phyloP scores from a whole-genome alignment of 208 protist genomes.

The Angomonas ambiguus region DNA sequence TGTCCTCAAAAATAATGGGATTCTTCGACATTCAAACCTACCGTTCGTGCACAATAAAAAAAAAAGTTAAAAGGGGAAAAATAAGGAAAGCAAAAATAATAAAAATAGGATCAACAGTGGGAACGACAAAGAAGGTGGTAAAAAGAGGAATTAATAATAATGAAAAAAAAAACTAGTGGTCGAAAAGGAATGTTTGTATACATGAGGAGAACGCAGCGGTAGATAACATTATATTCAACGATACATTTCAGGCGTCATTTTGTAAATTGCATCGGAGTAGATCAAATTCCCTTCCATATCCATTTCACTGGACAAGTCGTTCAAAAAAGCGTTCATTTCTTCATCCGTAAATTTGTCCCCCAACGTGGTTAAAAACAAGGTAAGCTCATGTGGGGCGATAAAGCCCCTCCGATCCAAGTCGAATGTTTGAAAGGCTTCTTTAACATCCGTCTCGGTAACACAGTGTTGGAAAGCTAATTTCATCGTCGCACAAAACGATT shows the following conservation, averaged over 20 bases:
- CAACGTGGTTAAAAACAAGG: conserved; percentile 91
- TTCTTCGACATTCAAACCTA: conserved; percentile 42
- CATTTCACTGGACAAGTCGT: conserved; percentile 79
- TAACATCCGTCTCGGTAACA: conserved; percentile 64
- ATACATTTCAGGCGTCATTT: conserved; percentile 82
- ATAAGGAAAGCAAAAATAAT: not conserved
- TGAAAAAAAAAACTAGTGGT: not conserved
- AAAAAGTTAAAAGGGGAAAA: not conserved
- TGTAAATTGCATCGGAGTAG: conserved; percentile 64
- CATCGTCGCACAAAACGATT: conserved; percentile 70
- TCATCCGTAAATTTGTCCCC: conserved; percentile 90
- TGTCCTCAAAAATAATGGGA: conserved; percentile 88
- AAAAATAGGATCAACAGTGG: conserved; percentile 3
- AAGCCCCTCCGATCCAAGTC: conserved; percentile 91
- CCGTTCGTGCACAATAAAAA: not conserved
- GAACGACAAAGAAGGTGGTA: conserved; percentile 9
- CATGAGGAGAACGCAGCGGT: not conserved
- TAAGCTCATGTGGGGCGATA: conserved; percentile 90
- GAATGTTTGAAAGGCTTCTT: conserved; percentile 91
- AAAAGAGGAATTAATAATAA: not conserved
- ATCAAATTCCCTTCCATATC: conserved; percentile 89
- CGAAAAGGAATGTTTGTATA: not conserved
- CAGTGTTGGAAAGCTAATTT: conserved; percentile 53
- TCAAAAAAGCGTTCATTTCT: conserved; percentile 89
- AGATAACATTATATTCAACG: conserved; percentile 24